Evolutionary conservation across 1,284 basidiomycete species (phyloP), one percentile per base, ranked within the genome.

Genomic region (Ceratobasidium sp.): DNA sequence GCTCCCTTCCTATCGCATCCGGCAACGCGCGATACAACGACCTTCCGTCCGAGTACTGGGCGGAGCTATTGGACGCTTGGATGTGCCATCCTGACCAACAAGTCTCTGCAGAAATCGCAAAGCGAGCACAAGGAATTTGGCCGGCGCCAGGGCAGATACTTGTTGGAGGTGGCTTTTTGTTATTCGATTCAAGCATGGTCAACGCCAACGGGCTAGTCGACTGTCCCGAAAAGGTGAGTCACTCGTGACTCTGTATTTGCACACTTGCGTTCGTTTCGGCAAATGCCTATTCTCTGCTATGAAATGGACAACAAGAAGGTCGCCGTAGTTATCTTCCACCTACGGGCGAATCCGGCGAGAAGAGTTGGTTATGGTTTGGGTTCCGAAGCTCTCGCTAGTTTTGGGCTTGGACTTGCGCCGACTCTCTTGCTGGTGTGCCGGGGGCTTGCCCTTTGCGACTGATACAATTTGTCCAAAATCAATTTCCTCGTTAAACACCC

Each of bases 61-160:
- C 94, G 69, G 96, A 99, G 78, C 87, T 98, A 43, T 87, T 98
- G 25, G 96, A 98, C 71, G 91, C 94, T 1, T 98, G 96, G 96
- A 96, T 99, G 92, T 98, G 96, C 76, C 96, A 98, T 78, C 80
- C 88, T 22, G 94, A 97, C 76, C 94, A 96, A 79, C 86, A 85
- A 34, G 80, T 95, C 54, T 85, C 90, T 68, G 88, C 89, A 27
- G 84, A 89, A 17, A 84, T 93, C 3, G 80, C 86, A 52, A 82
- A 85, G 72, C 85, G 86, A 72, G 86, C 87, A 0, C 81, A 83
- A 38, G 92, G 90, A 0, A 93, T 96, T 77, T 94, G 92, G 90
- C 94, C 94, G 0, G 79, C 80, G 0, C 75, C 76, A 29, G 84
- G 85, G 1, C 86, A 91, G 72, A 91, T 87, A 0, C 83, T 96